Base-by-base conservation (phyloP, 1,284 basidiomycete species). In the Leucoagaricus sp. region DNA sequence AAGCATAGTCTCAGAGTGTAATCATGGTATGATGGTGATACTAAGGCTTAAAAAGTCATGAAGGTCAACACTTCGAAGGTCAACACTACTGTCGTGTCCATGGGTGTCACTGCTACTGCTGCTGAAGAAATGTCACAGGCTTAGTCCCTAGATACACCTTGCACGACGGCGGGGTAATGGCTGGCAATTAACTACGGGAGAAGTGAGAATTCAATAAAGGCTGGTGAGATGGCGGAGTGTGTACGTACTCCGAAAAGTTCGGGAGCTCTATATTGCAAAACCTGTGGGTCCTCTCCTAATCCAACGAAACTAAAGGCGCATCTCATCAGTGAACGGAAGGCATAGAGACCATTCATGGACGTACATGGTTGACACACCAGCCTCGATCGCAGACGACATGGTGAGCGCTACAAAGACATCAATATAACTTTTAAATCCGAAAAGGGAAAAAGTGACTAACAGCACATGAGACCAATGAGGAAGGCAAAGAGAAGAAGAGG, bases 281-380 rank as follows among this genome's bases (percentile, higher is more conserved):
- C 80, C 63, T 89, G 84, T 1, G 90, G 91, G 67, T 93, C 89
- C 71, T 93, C 91, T 50, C 84, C 91, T 7, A 93, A 76, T 4
- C 91, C 91, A 29, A 94, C 91, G 65, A 93, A 94, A 58, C 87
- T 89, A 51, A 25, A 19, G 25, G 9, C 25, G 7, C 6, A 28
- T 31, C 48, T 1, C 28, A 19, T 28, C 44, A 46, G 33, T 17
- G n/a, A 47, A 33, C 5, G 42, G 2, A 21, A 50, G 7, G 33
- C 19, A 40, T 28, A 7, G 45, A 31, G n/a, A 21, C 12, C 5
- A 5, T 23, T 48, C 28, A 25, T 26, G 36, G 49, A 69, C 80
- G 63, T 69, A 87, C 85, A 93, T 92, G 0, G 91, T 93, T 1
- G 90, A 93, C 2, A 93, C 90, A 51, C 91, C 91, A 23, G 87